Conservation (phyloP, 2,329 filamentous ascomycete species). For the Alternaria angustiovoidea region DNA sequence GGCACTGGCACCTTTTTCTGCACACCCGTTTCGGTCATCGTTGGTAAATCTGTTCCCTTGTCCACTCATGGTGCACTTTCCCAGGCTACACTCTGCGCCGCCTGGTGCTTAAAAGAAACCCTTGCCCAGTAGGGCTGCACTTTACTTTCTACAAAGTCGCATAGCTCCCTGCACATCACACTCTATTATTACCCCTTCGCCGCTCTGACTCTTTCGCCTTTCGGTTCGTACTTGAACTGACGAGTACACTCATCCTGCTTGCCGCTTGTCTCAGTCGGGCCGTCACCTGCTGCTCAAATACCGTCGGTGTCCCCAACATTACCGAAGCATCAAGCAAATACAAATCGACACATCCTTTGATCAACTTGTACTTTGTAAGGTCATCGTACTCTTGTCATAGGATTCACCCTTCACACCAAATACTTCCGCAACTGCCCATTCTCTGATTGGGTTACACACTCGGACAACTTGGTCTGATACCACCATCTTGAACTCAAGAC, state of each 20-base stretch:
- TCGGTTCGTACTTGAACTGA: conserved; percentile 22
- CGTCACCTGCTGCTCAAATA: conserved; percentile 34
- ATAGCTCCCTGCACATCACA: conserved; percentile 36
- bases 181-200: conserved; percentile 27
- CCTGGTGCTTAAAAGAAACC: conserved; percentile 37
- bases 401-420: conserved; percentile 8
- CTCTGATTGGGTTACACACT: conserved; percentile 30
- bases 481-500: conserved; percentile 20
- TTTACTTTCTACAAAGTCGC: conserved; percentile 29
- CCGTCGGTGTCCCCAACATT: conserved; percentile 9
- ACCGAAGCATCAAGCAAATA: neutral
- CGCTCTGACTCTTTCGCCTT: conserved; percentile 37
- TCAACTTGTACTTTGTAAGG: neutral
- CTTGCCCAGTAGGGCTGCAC: conserved; percentile 34
- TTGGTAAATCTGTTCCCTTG: conserved; percentile 23
- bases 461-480: conserved; percentile 27
- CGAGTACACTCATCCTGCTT: conserved; percentile 25
- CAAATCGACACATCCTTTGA: neutral
- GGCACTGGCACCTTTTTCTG: conserved; percentile 26
- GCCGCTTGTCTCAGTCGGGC: conserved; percentile 38
- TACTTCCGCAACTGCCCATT: conserved; percentile 25
- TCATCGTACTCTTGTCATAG: neutral
- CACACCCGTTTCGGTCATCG: conserved; percentile 20
- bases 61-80: conserved; percentile 35
- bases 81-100: conserved; percentile 45